Base-by-base conservation (phyloP, 345 rosid species). In the Linum usitatissimum region DNA sequence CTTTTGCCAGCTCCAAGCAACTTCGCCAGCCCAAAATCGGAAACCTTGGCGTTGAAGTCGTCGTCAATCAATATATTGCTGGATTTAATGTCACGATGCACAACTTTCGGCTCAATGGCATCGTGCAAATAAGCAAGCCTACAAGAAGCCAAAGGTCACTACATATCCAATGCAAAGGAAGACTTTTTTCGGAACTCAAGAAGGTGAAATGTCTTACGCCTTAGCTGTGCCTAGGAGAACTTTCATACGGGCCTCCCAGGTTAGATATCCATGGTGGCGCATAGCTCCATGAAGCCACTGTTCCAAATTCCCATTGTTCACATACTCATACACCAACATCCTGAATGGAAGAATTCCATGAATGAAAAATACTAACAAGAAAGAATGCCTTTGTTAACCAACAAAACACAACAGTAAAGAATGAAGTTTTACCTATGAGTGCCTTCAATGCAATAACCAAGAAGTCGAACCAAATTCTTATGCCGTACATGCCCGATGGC, bases 71-170 rank as follows among this genome's bases (percentile, higher is more conserved):
- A 76, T 66, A 94, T 86, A 69, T 94, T 94, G 72, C 99, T 94
- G 0, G 99, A 94, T 74, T 94, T 94, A 40, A 94, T 90, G 80
- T 94, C 99, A 54, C 99, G 83, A 55, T 94, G 99, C 75, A 94
- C 99, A 70, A 94, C 99, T 81, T 94, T 94, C 66, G 99, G 99
- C 74, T 94, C 99, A 68, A 94, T 90, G 55, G 99, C 97, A 80
- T 94, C 99, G 42, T 94, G 99, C 77, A 94, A 80, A 68, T 90
- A 94, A 18, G 97, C 92, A 55, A 94, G 95, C 72, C 99, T 94
- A 87, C 86, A 84, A 63, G 64, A 65, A 12, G 17, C 5, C 1
- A 10, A 10, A 45, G 8, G 51, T 15, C 51, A 45, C 10, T 6
- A 15, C 51, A 45, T 45, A 45, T 45, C 51, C 51, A 34, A 1